phyloP scores from a whole-genome alignment of 2,329 filamentous ascomycete genomes.

The Verticillium isaacii region DNA sequence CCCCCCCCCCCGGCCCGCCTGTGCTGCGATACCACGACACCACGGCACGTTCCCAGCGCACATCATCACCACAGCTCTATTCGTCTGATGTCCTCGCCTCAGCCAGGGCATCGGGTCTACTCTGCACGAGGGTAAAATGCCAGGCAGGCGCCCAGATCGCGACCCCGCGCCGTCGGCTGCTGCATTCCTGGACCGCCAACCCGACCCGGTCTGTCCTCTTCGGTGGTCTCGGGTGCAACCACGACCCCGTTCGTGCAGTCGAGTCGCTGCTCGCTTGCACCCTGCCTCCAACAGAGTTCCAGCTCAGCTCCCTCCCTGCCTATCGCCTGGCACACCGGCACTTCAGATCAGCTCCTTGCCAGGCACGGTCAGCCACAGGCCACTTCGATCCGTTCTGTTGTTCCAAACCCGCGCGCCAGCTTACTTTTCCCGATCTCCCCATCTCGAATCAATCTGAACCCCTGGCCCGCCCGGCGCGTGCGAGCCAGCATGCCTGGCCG shows the following conservation, averaged over 20 bases:
- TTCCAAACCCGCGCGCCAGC: not conserved
- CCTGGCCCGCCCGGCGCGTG: not conserved
- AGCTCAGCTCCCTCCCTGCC: not conserved
- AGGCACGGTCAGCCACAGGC: not conserved
- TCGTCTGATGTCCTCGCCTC: not conserved
- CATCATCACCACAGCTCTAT: not conserved
- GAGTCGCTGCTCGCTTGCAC: not conserved
- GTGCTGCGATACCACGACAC: not conserved
- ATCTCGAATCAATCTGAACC: not conserved
- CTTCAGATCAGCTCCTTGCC: not conserved
- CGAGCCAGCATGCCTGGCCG: not conserved
- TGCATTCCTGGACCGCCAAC: not conserved
- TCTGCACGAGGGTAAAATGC: not conserved
- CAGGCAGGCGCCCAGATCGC: constrained; percentile 1
- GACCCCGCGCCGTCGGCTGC: constrained; percentile 10
- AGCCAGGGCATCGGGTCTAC: not conserved
- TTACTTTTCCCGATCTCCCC: not conserved
- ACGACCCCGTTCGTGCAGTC: not conserved
- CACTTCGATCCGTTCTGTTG: not conserved
- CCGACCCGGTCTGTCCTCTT: not conserved
- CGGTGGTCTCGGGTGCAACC: not conserved
- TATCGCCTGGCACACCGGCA: not conserved
- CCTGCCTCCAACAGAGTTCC: not conserved
- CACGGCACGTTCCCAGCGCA: not conserved
- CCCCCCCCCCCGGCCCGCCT: not conserved